Base-by-base conservation (phyloP, 805 yeast species). In the Metschnikowia arizonensis region DNA sequence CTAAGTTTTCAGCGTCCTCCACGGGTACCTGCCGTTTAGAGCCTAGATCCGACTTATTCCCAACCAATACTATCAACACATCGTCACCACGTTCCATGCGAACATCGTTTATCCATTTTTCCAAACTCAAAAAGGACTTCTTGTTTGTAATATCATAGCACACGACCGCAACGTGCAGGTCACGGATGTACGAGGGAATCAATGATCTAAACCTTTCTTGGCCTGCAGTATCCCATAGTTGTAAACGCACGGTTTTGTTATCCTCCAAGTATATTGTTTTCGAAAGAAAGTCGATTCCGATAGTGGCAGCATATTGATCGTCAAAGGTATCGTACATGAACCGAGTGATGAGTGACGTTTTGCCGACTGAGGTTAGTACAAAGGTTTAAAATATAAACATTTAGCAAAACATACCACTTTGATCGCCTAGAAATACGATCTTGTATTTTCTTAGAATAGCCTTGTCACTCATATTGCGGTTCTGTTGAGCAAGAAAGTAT, bases 171-270 rank as follows among this genome's bases (percentile, higher is more conserved):
- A 93, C 98, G 57, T 90, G 89, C 12, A 95, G 85, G 65, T 93
- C 99, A 56, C 99, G 77, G 49, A 93, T 93, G 61, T 93, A 93
- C 9, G 96, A 85, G 3, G 99, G 99, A 46, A 93, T 91, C 62
- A 93, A 77, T 14, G 96, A 85, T 60, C 98, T 76, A 72, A 93
- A 93, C 56, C 99, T 72, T 65, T 93, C 99, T 67, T 91, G 99
- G 30, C 99, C 99, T 6, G 98, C 98, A 34, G 99, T 91, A 62
- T 91, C 99, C 99, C 99, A 93, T 47, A 93, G 71, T 68, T 93
- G 99, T 51, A 93, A 75, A 58, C 99, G 77, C 33, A 93, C 87
- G 3, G 99, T 93, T 55, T 91, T 69, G 52, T 69, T 89, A 65
- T 93, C 98, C 55, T 95, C 97, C 40, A 93, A 72, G 64, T 93